These are phyloP conservation scores for Aspergillus quadrilineatus DNA, from an alignment of 2,329 filamentous ascomycete species.

Conservation along the genomic window DNA sequence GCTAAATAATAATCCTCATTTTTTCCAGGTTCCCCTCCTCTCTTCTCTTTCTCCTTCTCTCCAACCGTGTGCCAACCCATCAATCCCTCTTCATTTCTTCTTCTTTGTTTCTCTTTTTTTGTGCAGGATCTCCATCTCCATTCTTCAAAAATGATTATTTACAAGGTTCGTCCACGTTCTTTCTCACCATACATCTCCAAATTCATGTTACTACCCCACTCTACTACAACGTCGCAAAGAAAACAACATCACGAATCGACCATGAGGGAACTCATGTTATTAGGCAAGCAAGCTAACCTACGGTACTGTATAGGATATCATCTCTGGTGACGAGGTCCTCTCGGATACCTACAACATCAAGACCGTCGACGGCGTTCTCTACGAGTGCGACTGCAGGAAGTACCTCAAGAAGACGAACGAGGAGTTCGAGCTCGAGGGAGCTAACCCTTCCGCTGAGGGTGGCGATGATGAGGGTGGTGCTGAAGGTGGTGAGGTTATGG, in stretches of 20 bases:
- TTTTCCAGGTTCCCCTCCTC: slow-evolving; percentile 23
- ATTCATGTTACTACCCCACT: slow-evolving; percentile 8
- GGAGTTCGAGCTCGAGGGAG: slow-evolving; percentile 66
- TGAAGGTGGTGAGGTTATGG: slow-evolving; percentile 65
- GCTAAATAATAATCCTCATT: slow-evolving; percentile 32
- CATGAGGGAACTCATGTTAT: neutral
- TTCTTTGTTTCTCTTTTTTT: slow-evolving; percentile 28
- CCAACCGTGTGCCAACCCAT: slow-evolving; percentile 28
- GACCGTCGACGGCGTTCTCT: slow-evolving; percentile 74
- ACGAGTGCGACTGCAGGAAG: slow-evolving; percentile 90
- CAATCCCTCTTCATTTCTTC: slow-evolving; percentile 11
- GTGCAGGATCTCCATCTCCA: slow-evolving; percentile 14
- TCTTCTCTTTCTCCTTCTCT: slow-evolving; percentile 29
- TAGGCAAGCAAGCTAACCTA: slow-evolving; percentile 11
- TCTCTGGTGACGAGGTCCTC: slow-evolving; percentile 92
- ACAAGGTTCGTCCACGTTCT: slow-evolving; percentile 54
- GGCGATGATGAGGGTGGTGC: slow-evolving; percentile 67
- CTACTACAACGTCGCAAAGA: slow-evolving; percentile 1
- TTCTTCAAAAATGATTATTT: slow-evolving; percentile 70
- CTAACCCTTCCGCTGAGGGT: slow-evolving; percentile 93
- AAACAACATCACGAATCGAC: neutral
- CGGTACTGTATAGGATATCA: slow-evolving; percentile 65
- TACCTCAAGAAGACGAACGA: slow-evolving; percentile 72
- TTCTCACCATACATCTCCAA: neutral
- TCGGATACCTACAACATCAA: slow-evolving; percentile 89